Evolutionary conservation across 805 yeast species (phyloP).

Genomic region (Barnettozyma populi): DNA sequence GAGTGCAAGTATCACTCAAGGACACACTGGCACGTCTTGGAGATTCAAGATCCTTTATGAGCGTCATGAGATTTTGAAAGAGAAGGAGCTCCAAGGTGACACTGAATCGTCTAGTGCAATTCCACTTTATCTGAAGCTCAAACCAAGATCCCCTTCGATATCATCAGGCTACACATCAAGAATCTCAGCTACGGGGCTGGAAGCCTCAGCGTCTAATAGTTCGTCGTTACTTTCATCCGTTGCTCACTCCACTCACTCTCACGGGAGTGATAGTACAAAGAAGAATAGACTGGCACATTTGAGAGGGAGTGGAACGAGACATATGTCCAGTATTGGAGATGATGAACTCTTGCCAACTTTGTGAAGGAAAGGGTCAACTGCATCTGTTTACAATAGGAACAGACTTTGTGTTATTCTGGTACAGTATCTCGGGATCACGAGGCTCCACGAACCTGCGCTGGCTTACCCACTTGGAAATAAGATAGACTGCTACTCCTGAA

Average conservation of each 20-base stretch:
- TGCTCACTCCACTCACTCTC: background rate
- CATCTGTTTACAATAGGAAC: too few relatives aligned
- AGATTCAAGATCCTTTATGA: constrained; percentile 17
- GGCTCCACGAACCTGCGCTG: too few relatives aligned
- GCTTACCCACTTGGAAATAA: too few relatives aligned
- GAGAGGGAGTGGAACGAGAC: background rate
- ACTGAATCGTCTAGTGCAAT: background rate
- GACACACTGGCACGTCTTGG: constrained; percentile 18
- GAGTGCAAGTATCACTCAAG: background rate
- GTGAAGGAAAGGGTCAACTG: too few relatives aligned
- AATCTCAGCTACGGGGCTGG: background rate
- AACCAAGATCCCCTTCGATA: background rate
- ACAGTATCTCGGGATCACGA: too few relatives aligned
- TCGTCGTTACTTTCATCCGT: background rate
- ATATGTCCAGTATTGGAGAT: background rate
- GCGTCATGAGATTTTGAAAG: constrained; percentile 8
- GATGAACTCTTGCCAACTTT: background rate
- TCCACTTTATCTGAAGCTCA: background rate
- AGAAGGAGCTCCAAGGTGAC: background rate
- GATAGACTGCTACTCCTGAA: too few relatives aligned
- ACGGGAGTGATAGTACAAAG: background rate
- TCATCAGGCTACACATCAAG: background rate
- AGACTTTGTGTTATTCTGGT: too few relatives aligned
- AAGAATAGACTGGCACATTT: background rate
- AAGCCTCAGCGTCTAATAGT: background rate